Conservation (phyloP, 306 rosid species). For the Lagenaria siceraria region DNA sequence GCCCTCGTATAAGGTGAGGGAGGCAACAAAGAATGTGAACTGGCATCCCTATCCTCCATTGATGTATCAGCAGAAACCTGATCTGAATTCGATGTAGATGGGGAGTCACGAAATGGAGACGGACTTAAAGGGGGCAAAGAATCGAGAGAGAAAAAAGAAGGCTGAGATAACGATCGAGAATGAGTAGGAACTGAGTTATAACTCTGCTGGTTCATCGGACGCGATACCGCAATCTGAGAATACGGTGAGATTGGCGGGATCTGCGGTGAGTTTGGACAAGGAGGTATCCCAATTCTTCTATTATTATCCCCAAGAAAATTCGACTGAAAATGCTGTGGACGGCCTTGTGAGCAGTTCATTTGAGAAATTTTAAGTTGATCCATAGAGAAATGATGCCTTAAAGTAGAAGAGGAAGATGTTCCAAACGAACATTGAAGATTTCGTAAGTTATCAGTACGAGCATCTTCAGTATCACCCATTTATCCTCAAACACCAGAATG, state of each 20-base stretch:
- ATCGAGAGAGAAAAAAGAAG: slow-evolving; percentile 61
- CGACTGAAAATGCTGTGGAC: slow-evolving; percentile 41
- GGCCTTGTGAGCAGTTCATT: slow-evolving; percentile 44
- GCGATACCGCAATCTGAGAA: slow-evolving; percentile 80
- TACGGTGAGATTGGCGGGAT: slow-evolving; percentile 82
- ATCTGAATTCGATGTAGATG: slow-evolving; percentile 46
- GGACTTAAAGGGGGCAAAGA: slow-evolving; percentile 83
- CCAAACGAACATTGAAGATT: slow-evolving; percentile 62
- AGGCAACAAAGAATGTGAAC: slow-evolving; percentile 49
- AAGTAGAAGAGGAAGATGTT: slow-evolving; percentile 43
- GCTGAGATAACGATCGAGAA: slow-evolving; percentile 82
- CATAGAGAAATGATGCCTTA: slow-evolving; percentile 42
- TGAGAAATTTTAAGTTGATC: slow-evolving; percentile 59
- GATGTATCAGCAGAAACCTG: slow-evolving; percentile 49
- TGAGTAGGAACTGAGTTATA: slow-evolving; percentile 46
- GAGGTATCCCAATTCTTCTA: slow-evolving; percentile 64
- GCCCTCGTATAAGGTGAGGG: slow-evolving; percentile 45
- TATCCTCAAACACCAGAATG: not conserved
- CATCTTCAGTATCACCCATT: slow-evolving; percentile 76
- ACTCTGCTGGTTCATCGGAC: slow-evolving; percentile 36
- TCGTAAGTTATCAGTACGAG: slow-evolving; percentile 40
- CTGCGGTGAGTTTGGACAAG: slow-evolving; percentile 69
- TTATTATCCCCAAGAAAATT: slow-evolving; percentile 25
- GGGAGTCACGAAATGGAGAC: slow-evolving; percentile 57
- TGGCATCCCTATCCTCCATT: slow-evolving; percentile 74